Evolutionary conservation across 176 grass and related monocot species (phyloP).

Genomic region (Oryza meyeriana): DNA sequence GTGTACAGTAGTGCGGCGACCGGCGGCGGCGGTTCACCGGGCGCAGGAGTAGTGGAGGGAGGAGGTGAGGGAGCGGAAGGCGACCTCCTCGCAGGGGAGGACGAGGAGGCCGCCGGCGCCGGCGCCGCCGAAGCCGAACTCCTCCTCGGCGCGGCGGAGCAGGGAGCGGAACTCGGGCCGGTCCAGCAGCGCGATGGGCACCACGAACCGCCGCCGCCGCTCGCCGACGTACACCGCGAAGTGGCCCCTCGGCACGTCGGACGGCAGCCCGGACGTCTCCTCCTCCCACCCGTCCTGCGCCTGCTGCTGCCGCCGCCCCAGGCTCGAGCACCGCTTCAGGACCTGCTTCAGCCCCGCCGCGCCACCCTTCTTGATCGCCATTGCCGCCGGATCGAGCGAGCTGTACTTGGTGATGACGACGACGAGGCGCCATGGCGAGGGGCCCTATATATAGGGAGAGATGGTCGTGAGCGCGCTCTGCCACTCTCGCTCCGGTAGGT

Average conservation of each 20-base stretch:
- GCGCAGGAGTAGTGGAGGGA: constrained; percentile 38
- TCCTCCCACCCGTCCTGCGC: background rate
- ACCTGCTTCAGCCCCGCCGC: constrained; percentile 70
- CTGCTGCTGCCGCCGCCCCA: constrained; percentile 45
- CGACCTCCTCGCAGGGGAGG: constrained; percentile 91
- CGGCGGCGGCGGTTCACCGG: constrained; percentile 48
- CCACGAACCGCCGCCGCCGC: constrained; percentile 68
- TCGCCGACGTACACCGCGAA: constrained; percentile 93
- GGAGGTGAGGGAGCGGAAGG: constrained; percentile 86
- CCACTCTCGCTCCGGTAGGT: constrained; percentile 23
- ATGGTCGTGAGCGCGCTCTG: background rate
- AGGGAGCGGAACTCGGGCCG: constrained; percentile 71
- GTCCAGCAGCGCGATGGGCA: constrained; percentile 73
- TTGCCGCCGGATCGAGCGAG: background rate
- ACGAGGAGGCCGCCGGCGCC: constrained; percentile 67
- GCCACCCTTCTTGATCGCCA: constrained; percentile 59
- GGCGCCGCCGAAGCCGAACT: constrained; percentile 80
- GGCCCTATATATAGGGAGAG: constrained; percentile 39
- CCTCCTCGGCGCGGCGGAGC: constrained; percentile 85
- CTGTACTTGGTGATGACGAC: background rate
- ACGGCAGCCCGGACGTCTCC: constrained; percentile 43
- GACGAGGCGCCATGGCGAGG: background rate
- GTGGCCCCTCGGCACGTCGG: constrained; percentile 82
- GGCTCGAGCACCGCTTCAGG: constrained; percentile 82
- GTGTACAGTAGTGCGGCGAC: background rate